Base-by-base conservation (phyloP, 2,329 filamentous ascomycete genomes). In the Cladosporium sphaerospermum region DNA sequence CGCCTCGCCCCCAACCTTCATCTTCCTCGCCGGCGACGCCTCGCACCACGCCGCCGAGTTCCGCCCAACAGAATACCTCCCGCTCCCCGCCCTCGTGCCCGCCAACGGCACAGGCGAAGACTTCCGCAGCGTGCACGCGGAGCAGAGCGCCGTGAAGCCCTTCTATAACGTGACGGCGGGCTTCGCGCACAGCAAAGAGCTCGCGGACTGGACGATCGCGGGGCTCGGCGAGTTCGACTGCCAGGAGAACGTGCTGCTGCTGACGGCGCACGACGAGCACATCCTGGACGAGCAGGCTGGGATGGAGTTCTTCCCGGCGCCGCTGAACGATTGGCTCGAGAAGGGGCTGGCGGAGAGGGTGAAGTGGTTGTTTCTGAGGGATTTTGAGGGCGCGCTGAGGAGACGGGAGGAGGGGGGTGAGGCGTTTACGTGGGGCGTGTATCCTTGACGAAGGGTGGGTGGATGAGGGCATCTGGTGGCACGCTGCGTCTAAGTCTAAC, bases 11-110 rank as follows among this genome's bases (percentile, higher is more conserved):
- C 63, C 68, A 14, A 70, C 69, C 0, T 80, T 78, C 59, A 70
- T 78, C 28, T 70, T 78, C 57, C 74, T 79, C 67, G 77, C 74
- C 28, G 76, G 74, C 14, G 77, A 79, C 59, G 65, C 69, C 4
- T 72, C 68, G 6, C 66, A 68, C 50, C 65, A 68, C 45, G 65
- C 64, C 10, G 66, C 63, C 16, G 66, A 68, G 45, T 66, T 66
- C 47, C 62, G 75, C 18, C 76, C 75, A 1, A 74, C 70, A 1
- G 60, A 63, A 9, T 70, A 74, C 45, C 59, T 69, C 1, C 73
- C 72, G 0, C 56, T 77, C 3, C 75, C 68, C 0, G 51, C 60
- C 11, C 63, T 63, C 11, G 54, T 43, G 3, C 56, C 53, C 6
- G 13, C 36, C 58, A 14, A 58, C 68, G 14, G 78, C 74, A 55